Percentiles rank a stretch among this genome's conserved stretches.
Conservation (phyloP, 2,329 filamentous ascomycete genomes). For the Claviceps sp. region DNA sequence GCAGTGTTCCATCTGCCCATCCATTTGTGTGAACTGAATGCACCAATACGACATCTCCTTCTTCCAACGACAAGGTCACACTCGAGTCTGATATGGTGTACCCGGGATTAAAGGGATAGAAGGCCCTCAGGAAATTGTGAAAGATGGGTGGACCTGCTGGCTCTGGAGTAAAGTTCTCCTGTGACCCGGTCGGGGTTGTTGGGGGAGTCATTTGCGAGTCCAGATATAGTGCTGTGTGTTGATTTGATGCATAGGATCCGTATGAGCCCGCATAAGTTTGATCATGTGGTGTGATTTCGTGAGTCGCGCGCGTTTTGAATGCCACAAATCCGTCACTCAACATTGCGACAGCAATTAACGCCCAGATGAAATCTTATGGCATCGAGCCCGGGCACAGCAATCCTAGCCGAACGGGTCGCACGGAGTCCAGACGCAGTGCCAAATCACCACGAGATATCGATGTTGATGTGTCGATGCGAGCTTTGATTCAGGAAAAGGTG, state of each 20-base stretch:
- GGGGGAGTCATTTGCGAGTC: slow-evolving; percentile 63
- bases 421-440: not conserved
- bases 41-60: slow-evolving; percentile 84
- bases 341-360: slow-evolving; percentile 21
- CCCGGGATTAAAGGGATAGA: slow-evolving; percentile 80
- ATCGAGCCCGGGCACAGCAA: slow-evolving; percentile 13
- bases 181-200: slow-evolving; percentile 56
- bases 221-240: slow-evolving; percentile 28
- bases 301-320: slow-evolving; percentile 48
- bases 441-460: not conserved
- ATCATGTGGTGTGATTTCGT: slow-evolving; percentile 39
- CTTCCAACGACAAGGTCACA: slow-evolving; percentile 75
- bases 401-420: slow-evolving; percentile 8
- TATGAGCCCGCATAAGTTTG: slow-evolving; percentile 14
- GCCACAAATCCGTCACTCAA: slow-evolving; percentile 32
- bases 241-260: slow-evolving; percentile 17
- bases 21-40: slow-evolving; percentile 97
- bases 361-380: slow-evolving; percentile 14
- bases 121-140: slow-evolving; percentile 88
- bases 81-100: slow-evolving; percentile 68
- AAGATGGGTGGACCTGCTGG: slow-evolving; percentile 51
- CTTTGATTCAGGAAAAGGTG: not conserved
- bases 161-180: slow-evolving; percentile 39
- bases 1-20: slow-evolving; percentile 90
- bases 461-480: not conserved